phyloP scores from a whole-genome alignment of 257 asterid genomes.

The Solanum chmielewskii region DNA sequence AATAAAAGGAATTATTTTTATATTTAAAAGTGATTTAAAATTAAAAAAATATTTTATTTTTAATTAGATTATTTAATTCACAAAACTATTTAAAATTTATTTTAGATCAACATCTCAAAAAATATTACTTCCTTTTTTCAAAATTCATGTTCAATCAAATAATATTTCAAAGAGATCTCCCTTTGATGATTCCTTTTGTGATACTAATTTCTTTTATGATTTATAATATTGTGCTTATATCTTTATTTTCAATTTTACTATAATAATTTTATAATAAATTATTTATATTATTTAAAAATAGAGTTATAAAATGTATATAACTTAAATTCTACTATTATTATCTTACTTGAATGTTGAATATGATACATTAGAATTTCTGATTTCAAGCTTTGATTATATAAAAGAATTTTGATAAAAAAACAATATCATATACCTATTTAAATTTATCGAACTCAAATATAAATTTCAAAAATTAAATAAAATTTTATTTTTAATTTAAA shows the following conservation, averaged over 20 bases:
- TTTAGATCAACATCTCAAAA: background rate
- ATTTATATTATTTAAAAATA: background rate
- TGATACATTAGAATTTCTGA: background rate
- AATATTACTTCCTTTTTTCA: background rate
- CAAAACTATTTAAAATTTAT: background rate
- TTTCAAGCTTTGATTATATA: background rate
- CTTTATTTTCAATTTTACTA: background rate
- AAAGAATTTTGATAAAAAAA: no score
- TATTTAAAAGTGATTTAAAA: background rate
- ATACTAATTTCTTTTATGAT: background rate
- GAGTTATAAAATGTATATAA: background rate
- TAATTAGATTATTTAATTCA: background rate
- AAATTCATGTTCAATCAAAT: background rate
- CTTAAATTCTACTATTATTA: background rate
- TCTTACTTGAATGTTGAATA: background rate
- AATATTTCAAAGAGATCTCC: background rate
- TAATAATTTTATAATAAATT: background rate
- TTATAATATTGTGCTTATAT: background rate
- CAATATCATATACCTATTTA: background rate
- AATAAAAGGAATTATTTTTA: background rate
- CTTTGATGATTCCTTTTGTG: background rate
- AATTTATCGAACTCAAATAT: background rate
- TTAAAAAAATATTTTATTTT: background rate
- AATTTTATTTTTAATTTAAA: background rate
- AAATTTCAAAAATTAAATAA: accelerated